Evolutionary conservation across 2,329 filamentous ascomycete genomes (phyloP).

Genomic region (Parafenestella ontariensis): DNA sequence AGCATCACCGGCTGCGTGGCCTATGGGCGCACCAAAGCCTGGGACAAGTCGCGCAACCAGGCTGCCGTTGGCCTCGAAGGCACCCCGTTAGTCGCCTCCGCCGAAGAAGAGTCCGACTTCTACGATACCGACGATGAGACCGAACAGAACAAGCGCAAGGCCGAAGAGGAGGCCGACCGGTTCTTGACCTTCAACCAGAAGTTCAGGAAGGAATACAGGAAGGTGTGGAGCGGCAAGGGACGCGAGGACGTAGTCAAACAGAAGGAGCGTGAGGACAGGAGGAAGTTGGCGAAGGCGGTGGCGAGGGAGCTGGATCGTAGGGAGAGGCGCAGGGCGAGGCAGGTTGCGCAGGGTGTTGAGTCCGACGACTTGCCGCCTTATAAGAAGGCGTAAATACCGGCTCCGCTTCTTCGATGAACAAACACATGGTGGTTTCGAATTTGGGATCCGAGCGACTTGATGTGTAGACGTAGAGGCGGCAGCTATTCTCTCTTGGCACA

Average conservation of each 20-base stretch:
- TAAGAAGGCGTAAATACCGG: constrained; percentile 24
- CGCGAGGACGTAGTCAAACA: constrained; percentile 33
- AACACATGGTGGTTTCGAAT: background rate
- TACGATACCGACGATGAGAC: constrained; percentile 42
- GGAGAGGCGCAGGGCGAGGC: constrained; percentile 33
- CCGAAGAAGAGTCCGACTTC: constrained; percentile 31
- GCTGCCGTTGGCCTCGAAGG: constrained; percentile 31
- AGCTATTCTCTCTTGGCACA: constrained; percentile 11
- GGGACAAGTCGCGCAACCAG: constrained; percentile 39
- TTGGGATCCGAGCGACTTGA: background rate
- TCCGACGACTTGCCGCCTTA: constrained; percentile 33
- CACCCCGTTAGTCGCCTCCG: constrained; percentile 17
- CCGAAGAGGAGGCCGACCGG: constrained; percentile 37
- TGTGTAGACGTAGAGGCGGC: background rate
- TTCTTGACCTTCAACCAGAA: constrained; percentile 38
- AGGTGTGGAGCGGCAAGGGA: constrained; percentile 40
- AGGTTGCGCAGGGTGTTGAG: constrained; percentile 23
- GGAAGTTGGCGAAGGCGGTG: constrained; percentile 41
- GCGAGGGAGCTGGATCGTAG: constrained; percentile 37
- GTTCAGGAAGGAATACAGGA: constrained; percentile 39
- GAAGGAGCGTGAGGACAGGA: constrained; percentile 41
- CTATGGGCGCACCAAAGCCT: constrained; percentile 41
- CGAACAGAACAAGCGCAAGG: constrained; percentile 37
- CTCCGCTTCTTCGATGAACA: background rate
- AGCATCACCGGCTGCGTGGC: constrained; percentile 33